Base-by-base conservation (phyloP, 495 filamentous ascomycete species). In the Tuber brumale region DNA sequence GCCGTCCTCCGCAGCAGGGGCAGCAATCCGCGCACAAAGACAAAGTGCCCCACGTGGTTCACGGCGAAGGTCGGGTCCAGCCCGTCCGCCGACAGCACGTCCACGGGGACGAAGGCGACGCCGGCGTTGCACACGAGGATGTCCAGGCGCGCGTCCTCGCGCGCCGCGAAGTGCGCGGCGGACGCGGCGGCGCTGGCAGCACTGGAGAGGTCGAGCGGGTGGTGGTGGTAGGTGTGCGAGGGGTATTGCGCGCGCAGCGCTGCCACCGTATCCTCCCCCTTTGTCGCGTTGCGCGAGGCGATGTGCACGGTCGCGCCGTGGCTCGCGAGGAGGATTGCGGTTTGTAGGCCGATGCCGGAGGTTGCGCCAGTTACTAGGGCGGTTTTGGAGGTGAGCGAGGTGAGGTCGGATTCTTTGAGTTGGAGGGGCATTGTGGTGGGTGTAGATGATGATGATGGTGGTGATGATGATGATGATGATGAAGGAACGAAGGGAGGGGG, bases 281-380 rank as follows among this genome's bases (percentile, higher is more conserved):
- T 79, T 12, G 42, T 6, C 2, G 35, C 69, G 61, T 73, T 72
- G 16, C 80, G 80, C 12, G 79, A 76, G 69, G 80, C 79, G 43
- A 81, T 78, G 70, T 81, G 75, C 27, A 81, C 80, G 23, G 80
- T 81, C 37, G 79, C 81, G 71, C 77, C 80, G 1, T 66, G 72
- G 18, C 79, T 76, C 41, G 80, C 79, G 69, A 81, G 80, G 61
- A 81, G 80, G 69, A 73, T 76, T 19, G 79, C 76, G 19, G 80
- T 81, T 70, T 81, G 76, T 37, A 79, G 23, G 27, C 80, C 80
- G 73, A 81, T 74, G 23, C 80, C 80, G 19, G 79, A 77, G 57
- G 75, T 81, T 23, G 41, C 79, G 19, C 80, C 80, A 12, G 80
- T 81, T 19, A 81, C 76, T 1, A 81, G 77, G 37, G 80, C 80